These are phyloP conservation scores for Cinchona pubescens DNA, from an alignment of 257 asterid genomes.

Conservation along the genomic window DNA sequence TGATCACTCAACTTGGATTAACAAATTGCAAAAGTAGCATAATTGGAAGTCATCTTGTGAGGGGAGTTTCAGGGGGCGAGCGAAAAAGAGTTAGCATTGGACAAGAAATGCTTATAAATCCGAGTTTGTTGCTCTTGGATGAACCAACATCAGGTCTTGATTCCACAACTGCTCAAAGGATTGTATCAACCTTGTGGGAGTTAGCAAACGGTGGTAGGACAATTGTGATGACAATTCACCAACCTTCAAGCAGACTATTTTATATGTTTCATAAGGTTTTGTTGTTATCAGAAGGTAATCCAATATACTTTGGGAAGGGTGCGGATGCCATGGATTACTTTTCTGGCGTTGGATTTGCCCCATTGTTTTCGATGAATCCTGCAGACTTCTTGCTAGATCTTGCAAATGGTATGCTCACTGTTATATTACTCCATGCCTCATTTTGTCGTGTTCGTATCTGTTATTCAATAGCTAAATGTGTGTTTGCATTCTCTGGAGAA, in stretches of 20 bases:
- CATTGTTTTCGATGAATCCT: constrained; percentile 70
- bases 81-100: constrained; percentile 81
- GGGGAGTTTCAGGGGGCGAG: constrained; percentile 87
- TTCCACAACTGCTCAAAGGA: constrained; percentile 73
- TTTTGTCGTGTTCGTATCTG: neutral
- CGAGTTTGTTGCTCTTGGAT: constrained; percentile 63
- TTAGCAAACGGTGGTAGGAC: constrained; percentile 65
- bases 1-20: constrained; percentile 57
- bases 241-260: constrained; percentile 75
- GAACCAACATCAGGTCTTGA: constrained; percentile 90
- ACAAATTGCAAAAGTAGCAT: constrained; percentile 48
- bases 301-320: constrained; percentile 64
- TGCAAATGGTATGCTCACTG: constrained; percentile 56
- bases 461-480: neutral
- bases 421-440: neutral
- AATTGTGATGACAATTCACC: constrained; percentile 73
- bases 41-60: constrained; percentile 38
- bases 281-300: constrained; percentile 63
- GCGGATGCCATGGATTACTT: constrained; percentile 51
- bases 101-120: constrained; percentile 81
- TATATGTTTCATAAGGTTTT: constrained; percentile 78
- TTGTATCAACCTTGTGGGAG: constrained; percentile 61
- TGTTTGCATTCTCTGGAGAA: neutral
- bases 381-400: constrained; percentile 81
- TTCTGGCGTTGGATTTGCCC: constrained; percentile 49